A percentile compares a stretch with the other conserved stretches of the same genome.
Evolutionary conservation across 2,329 filamentous ascomycete species (phyloP).

Genomic region (Curvularia verruculosa): DNA sequence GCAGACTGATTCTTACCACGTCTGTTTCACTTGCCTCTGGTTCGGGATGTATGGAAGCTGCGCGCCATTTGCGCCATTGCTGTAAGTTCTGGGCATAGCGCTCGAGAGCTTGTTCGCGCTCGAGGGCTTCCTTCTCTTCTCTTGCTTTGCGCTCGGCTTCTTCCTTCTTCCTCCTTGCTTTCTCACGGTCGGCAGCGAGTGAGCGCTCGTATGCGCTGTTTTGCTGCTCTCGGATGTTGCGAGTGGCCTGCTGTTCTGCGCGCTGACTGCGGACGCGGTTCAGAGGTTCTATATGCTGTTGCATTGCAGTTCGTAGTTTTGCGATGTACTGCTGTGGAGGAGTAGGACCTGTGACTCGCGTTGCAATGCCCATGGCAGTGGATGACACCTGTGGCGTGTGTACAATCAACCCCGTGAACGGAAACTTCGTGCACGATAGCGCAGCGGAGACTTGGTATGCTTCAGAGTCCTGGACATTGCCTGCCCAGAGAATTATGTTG

Average conservation of each 20-base stretch:
- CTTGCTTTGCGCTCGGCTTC: constrained; percentile 70
- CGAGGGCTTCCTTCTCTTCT: constrained; percentile 69
- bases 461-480: constrained; percentile 90
- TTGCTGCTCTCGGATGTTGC: constrained; percentile 83
- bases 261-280: constrained; percentile 76
- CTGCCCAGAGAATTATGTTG: constrained; percentile 88
- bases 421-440: constrained; percentile 88
- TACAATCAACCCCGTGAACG: constrained; percentile 84
- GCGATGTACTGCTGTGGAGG: constrained; percentile 73
- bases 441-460: constrained; percentile 91
- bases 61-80: constrained; percentile 84
- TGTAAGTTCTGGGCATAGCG: constrained; percentile 60
- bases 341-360: constrained; percentile 75
- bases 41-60: constrained; percentile 69
- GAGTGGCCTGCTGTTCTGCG: constrained; percentile 78
- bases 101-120: constrained; percentile 67
- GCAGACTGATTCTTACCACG: constrained; percentile 71
- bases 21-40: constrained; percentile 69
- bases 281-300: constrained; percentile 77
- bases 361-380: constrained; percentile 88
- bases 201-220: constrained; percentile 93
- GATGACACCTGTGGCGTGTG: constrained; percentile 84
- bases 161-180: constrained; percentile 76
- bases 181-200: constrained; percentile 84
- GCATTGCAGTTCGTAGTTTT: constrained; percentile 75